A percentile compares a stretch with the other conserved stretches of the same genome.
Conservation (phyloP, 345 rosid species). For the Hypericum androsaemum region DNA sequence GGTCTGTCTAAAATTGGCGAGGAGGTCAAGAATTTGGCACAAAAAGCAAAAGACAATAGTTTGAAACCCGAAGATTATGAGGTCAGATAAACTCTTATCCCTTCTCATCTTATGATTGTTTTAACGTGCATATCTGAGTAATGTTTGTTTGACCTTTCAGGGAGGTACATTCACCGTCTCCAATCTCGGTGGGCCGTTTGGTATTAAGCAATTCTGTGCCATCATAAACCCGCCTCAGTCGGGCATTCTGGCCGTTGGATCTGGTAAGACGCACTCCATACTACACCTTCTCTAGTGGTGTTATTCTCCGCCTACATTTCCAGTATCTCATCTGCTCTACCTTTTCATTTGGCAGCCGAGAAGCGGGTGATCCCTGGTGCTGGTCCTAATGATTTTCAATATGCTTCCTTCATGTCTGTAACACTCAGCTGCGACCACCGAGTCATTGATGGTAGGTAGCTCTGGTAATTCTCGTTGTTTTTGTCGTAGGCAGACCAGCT, state of each 20-base stretch:
- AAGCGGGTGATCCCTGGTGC: constrained; percentile 73
- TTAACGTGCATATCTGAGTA: background rate
- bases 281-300: background rate
- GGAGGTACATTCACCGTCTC: constrained; percentile 96
- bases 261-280: constrained; percentile 39
- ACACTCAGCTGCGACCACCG: constrained; percentile 97
- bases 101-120: background rate
- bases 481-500: background rate
- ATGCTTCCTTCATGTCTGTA: constrained; percentile 75
- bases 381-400: constrained; percentile 51
- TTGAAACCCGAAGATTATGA: constrained; percentile 94
- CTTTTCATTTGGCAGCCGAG: constrained; percentile 50
- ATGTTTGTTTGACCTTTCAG: constrained; percentile 29
- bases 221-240: constrained; percentile 94
- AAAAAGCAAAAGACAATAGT: constrained; percentile 81
- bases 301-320: constrained; percentile 6
- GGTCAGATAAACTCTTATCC: constrained; percentile 26
- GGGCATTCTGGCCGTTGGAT: constrained; percentile 87
- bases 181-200: constrained; percentile 97
- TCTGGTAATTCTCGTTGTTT: background rate
- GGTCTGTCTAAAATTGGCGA: constrained; percentile 72
- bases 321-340: background rate
- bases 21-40: constrained; percentile 79
- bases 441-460: constrained; percentile 70
- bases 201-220: constrained; percentile 89